phyloP scores from a whole-genome alignment of 1,284 basidiomycete genomes.

The Irpex sp. region DNA sequence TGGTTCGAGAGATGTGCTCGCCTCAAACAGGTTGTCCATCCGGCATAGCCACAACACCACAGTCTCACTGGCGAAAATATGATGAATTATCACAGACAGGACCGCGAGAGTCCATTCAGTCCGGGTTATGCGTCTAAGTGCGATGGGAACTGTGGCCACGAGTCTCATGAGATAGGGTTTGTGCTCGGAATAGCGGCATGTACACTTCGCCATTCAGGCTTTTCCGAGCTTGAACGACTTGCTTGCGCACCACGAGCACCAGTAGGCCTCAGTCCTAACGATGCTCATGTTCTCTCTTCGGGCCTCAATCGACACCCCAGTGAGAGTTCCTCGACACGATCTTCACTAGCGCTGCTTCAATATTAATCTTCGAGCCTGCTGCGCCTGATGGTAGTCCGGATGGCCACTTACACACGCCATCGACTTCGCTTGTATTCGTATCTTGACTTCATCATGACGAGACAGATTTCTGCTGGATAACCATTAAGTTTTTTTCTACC shows the following conservation, averaged over 20 bases:
- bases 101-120: too few species aligned
- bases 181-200: neutral
- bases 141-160: neutral
- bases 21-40: neutral
- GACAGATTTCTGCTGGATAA: neutral
- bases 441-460: neutral
- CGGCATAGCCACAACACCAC: neutral
- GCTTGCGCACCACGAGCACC: neutral
- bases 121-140: neutral
- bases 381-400: neutral
- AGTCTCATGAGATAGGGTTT: neutral
- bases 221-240: neutral
- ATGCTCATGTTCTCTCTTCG: neutral
- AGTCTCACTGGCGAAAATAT: too few species aligned
- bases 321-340: neutral
- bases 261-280: too few species aligned
- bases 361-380: neutral
- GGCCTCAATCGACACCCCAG: neutral
- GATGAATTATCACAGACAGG: too few species aligned
- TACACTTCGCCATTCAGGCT: neutral
- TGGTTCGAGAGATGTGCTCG: constrained; percentile 1
- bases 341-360: neutral
- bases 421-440: neutral
- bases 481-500: neutral
- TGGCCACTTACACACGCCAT: neutral